Percentiles rank a stretch among this genome's conserved stretches.
These are phyloP conservation scores for Lachancea sp. DNA, from an alignment of 805 yeast genomes.

Conservation along the genomic window DNA sequence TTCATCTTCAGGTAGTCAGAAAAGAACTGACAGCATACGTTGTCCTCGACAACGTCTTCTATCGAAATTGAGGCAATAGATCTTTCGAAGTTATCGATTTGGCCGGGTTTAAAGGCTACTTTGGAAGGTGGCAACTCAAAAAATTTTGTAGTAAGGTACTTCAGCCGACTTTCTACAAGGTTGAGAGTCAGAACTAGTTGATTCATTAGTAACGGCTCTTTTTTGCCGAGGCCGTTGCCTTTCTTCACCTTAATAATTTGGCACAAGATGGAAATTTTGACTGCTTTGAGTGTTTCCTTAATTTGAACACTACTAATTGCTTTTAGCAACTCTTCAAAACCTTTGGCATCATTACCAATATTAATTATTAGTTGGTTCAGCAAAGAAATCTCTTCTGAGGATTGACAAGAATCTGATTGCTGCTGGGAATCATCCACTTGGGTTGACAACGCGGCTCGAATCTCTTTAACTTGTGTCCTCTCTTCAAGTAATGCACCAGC, in stretches of 20 bases:
- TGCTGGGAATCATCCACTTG: conserved; percentile 39
- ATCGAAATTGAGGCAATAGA: conserved; percentile 16
- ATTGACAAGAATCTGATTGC: background rate
- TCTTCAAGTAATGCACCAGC: conserved; percentile 65
- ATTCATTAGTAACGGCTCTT: conserved; percentile 11
- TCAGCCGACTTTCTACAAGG: conserved; percentile 23
- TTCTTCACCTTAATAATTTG: conserved; percentile 16
- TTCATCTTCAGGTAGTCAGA: conserved; percentile 11
- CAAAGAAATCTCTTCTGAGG: background rate
- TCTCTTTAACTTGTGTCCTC: conserved; percentile 62
- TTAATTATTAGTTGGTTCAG: conserved; percentile 11
- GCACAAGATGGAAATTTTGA: conserved; percentile 16
- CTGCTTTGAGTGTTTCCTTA: conserved; percentile 15
- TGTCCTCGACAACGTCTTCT: conserved; percentile 18
- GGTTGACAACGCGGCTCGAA: conserved; percentile 62
- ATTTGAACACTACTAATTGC: conserved; percentile 18
- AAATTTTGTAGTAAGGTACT: background rate
- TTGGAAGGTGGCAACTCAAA: background rate
- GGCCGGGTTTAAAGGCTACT: background rate
- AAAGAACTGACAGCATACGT: conserved; percentile 15
- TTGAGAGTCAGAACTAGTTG: conserved; percentile 23
- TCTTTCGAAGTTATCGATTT: conserved; percentile 14
- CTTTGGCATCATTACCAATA: conserved; percentile 15
- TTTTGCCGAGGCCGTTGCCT: conserved; percentile 3
- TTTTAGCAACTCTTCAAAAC: conserved; percentile 27